These are phyloP conservation scores for Alternaria triticina DNA, from an alignment of 2,329 filamentous ascomycete species.

Conservation along the genomic window DNA sequence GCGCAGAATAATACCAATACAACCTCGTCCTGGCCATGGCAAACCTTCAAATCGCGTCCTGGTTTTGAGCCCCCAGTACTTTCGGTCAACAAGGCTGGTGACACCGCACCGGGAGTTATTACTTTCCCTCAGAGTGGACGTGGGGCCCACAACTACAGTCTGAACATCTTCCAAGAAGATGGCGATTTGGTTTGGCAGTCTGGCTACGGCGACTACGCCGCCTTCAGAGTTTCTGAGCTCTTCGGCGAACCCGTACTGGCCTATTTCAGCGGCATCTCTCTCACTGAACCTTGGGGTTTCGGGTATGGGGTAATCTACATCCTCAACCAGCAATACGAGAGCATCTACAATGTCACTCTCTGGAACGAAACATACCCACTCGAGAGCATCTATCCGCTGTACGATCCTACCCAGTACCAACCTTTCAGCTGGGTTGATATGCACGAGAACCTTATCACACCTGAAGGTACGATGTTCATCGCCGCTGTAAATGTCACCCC, in stretches of 20 bases:
- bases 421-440: slow-evolving; percentile 13
- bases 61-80: slow-evolving; percentile 11
- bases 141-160: slow-evolving; percentile 10
- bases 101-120: slow-evolving; percentile 2
- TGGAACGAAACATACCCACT: neutral
- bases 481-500: slow-evolving; percentile 13
- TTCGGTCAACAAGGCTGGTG: slow-evolving; percentile 1
- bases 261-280: neutral
- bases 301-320: slow-evolving; percentile 1
- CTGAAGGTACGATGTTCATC: slow-evolving; percentile 10
- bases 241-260: slow-evolving; percentile 1
- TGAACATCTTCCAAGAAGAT: slow-evolving; percentile 8
- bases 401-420: slow-evolving; percentile 10
- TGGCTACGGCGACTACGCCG: slow-evolving; percentile 1
- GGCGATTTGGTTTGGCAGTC: slow-evolving; percentile 1
- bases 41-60: slow-evolving; percentile 12
- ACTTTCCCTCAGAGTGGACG: slow-evolving; percentile 10
- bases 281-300: slow-evolving; percentile 1
- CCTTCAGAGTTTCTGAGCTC: neutral
- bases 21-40: slow-evolving; percentile 8
- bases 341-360: slow-evolving; percentile 1
- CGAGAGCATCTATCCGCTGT: slow-evolving; percentile 6
- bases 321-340: slow-evolving; percentile 3
- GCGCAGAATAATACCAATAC: neutral
- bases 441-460: slow-evolving; percentile 15